Conservation (phyloP, 31 red algal genomes). For the Pterothamnion heteromorphum region DNA sequence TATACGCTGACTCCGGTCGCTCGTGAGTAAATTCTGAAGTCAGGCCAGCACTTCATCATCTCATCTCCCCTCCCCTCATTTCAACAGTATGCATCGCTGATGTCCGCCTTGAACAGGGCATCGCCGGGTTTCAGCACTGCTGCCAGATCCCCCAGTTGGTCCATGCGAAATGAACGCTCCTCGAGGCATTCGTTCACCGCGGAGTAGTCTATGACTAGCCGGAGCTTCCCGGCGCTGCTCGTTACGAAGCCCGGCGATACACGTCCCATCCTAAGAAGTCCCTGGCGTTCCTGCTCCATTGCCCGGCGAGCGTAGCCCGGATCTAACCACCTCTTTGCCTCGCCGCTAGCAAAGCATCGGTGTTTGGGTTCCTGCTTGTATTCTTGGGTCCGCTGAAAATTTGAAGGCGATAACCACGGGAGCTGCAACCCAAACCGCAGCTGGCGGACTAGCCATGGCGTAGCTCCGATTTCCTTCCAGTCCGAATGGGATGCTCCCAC, state of each 20-base stretch:
- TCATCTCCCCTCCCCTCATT: too few relatives aligned
- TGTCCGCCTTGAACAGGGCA: conserved; percentile 25
- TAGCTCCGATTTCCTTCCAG: conserved; percentile 35
- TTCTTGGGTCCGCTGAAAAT: not conserved
- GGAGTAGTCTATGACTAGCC: conserved; percentile 37
- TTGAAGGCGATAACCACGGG: not conserved
- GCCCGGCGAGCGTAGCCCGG: not conserved
- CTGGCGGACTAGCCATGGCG: conserved; percentile 22
- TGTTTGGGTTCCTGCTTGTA: conserved; percentile 9
- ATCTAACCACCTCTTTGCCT: not conserved
- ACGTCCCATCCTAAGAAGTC: not conserved
- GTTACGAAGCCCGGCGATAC: conserved; percentile 16
- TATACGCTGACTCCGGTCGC: too few relatives aligned
- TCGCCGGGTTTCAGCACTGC: conserved; percentile 48
- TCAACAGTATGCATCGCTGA: conserved; percentile 41
- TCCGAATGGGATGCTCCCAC: not conserved
- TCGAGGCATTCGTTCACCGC: conserved; percentile 9
- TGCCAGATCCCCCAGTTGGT: conserved; percentile 44
- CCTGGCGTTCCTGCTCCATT: not conserved
- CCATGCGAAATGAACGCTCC: conserved; percentile 18
- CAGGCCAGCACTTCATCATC: too few relatives aligned
- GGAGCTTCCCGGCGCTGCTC: not conserved
- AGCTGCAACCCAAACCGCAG: conserved; percentile 36
- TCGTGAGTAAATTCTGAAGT: too few relatives aligned
- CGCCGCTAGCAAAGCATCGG: not conserved